Percentiles rank a stretch among this genome's conserved stretches.
Conservation (phyloP, 2,329 filamentous ascomycete species). For the Fusarium sublunatum region DNA sequence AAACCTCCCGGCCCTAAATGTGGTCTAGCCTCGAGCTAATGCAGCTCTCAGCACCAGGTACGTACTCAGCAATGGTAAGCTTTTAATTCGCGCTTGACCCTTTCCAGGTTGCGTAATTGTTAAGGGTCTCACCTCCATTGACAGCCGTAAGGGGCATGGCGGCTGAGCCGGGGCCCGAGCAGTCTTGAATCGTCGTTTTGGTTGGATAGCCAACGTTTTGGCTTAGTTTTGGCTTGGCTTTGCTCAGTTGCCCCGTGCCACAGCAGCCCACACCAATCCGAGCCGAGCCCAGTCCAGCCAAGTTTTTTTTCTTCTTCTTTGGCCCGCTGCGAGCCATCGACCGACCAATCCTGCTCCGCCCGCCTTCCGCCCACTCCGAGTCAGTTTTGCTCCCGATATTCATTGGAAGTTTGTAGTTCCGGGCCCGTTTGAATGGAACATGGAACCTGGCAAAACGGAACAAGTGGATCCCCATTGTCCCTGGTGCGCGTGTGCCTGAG, state of each 20-base stretch:
- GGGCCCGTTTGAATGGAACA: conserved; percentile 8
- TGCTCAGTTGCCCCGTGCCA: conserved; percentile 40
- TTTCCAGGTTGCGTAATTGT: conserved; percentile 40
- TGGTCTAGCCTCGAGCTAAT: conserved; percentile 39
- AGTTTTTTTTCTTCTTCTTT: conserved; percentile 23
- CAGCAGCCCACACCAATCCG: conserved; percentile 7
- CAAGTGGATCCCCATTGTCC: neutral
- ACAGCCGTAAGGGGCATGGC: conserved; percentile 30
- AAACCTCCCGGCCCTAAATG: conserved; percentile 43
- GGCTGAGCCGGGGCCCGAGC: conserved; percentile 18
- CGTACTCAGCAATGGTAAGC: conserved; percentile 32
- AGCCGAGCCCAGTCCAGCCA: conserved; percentile 27
- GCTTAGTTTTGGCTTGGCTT: conserved; percentile 20
- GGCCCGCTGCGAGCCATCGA: conserved; percentile 28
- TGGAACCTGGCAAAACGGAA: neutral
- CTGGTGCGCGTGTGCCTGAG: neutral
- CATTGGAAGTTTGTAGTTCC: conserved; percentile 28
- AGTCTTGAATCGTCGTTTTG: conserved; percentile 29
- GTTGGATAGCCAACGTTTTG: conserved; percentile 45
- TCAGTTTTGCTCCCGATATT: conserved; percentile 22
- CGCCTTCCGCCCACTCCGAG: conserved; percentile 32
- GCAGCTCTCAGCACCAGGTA: conserved; percentile 28
- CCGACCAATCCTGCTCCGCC: conserved; percentile 35
- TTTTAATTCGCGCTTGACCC: conserved; percentile 33
- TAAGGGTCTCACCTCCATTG: conserved; percentile 33